phyloP scores from a whole-genome alignment of 768 basidiomycete species.

The Trametes elegans region DNA sequence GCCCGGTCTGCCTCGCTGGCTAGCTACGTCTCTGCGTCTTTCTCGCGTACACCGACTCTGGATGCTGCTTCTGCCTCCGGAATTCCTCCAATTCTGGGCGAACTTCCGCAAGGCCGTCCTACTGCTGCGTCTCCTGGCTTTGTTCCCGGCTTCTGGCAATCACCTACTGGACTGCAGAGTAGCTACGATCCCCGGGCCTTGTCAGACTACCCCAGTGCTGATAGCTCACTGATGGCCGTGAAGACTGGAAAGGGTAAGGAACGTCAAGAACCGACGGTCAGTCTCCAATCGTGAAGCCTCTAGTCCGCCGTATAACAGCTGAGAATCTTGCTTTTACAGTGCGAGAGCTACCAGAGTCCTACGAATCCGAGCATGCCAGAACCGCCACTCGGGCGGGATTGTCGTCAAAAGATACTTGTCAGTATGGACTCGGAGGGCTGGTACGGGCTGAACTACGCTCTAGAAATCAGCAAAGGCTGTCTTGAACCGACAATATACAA shows the following conservation, averaged over 20 bases:
- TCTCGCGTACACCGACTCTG: not conserved
- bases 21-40: not conserved
- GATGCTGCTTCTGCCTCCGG: not conserved
- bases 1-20: not conserved
- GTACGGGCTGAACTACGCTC: conserved; percentile 43
- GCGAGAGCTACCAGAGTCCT: not conserved
- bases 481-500: not conserved
- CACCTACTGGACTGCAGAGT: too few relatives aligned
- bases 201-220: too few relatives aligned
- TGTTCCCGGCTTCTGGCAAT: too few relatives aligned
- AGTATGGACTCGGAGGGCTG: conserved; percentile 37
- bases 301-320: not conserved
- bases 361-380: not conserved
- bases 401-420: not conserved
- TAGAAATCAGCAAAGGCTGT: conserved; percentile 39
- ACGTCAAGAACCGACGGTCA: too few relatives aligned
- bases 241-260: too few relatives aligned
- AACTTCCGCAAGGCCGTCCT: too few relatives aligned
- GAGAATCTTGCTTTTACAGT: not conserved
- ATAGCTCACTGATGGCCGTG: too few relatives aligned
- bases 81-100: too few relatives aligned
- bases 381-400: not conserved
- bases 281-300: too few relatives aligned
- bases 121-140: too few relatives aligned
- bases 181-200: too few relatives aligned